These are phyloP conservation scores for Knoxdaviesia capensis DNA, from an alignment of 2,329 filamentous ascomycete genomes.

Conservation along the genomic window DNA sequence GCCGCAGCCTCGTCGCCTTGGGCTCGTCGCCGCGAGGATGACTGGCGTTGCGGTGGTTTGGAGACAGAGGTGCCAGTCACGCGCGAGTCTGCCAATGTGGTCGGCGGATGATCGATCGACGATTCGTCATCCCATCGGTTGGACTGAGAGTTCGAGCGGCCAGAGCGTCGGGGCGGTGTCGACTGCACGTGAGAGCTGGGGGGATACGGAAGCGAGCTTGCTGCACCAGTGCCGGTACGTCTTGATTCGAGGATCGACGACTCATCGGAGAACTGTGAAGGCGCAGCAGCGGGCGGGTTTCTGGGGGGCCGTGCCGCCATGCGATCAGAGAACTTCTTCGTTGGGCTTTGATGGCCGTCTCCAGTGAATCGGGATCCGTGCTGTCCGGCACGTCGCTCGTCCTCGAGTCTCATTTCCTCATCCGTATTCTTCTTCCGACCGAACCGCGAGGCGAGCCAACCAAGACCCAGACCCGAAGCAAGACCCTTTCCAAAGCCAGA, in stretches of 20 bases:
- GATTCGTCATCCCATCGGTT: no score
- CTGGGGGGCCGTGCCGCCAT: background rate
- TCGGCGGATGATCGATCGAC: no score
- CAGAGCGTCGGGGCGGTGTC: no score
- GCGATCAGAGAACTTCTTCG: constrained; percentile 11
- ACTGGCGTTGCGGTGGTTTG: constrained; percentile 11
- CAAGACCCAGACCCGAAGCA: constrained; percentile 42
- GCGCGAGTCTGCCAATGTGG: constrained; percentile 4
- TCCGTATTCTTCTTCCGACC: constrained; percentile 31
- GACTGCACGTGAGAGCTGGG: constrained; percentile 5
- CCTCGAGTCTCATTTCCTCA: constrained; percentile 26
- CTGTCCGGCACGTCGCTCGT: constrained; percentile 37
- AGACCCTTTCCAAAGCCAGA: constrained; percentile 35
- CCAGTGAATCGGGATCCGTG: constrained; percentile 47
- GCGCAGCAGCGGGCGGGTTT: background rate
- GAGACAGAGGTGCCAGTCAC: constrained; percentile 1
- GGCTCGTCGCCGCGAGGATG: constrained; percentile 24
- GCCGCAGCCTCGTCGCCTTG: constrained; percentile 25
- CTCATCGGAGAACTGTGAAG: constrained; percentile 9
- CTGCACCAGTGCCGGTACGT: constrained; percentile 4
- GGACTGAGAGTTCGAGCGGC: no score
- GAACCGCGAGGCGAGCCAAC: constrained; percentile 47
- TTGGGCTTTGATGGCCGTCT: constrained; percentile 37
- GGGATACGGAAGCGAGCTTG: constrained; percentile 7
- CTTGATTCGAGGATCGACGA: constrained; percentile 7